phyloP scores from a whole-genome alignment of 1,139 yeast genomes.

The Kodamaea derodonti region DNA sequence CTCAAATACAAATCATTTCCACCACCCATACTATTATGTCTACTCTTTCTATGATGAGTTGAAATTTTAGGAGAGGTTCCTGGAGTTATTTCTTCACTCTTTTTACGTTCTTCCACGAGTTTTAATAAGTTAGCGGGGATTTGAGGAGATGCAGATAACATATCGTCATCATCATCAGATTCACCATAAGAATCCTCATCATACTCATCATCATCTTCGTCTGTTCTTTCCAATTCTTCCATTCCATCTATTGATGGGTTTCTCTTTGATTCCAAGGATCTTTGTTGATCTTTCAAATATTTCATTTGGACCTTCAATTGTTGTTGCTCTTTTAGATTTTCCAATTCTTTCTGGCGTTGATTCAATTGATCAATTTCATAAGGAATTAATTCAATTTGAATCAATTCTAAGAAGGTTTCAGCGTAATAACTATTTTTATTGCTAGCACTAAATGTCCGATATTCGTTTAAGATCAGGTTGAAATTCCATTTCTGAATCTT shows the following conservation, averaged over 20 bases:
- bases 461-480: conserved; percentile 79
- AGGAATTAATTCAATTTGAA: conserved; percentile 53
- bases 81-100: conserved; percentile 22
- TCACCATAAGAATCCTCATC: conserved; percentile 13
- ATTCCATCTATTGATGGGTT: conserved; percentile 12
- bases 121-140: conserved; percentile 58
- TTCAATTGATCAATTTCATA: conserved; percentile 33
- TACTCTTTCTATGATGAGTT: conserved; percentile 12
- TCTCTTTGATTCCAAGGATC: conserved; percentile 3
- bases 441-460: conserved; percentile 66
- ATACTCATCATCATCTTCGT: conserved; percentile 3
- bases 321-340: conserved; percentile 4
- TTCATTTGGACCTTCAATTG: conserved; percentile 8
- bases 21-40: conserved; percentile 25
- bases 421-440: conserved; percentile 70
- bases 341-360: conserved; percentile 14
- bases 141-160: conserved; percentile 62
- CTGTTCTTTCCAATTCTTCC: conserved; percentile 1
- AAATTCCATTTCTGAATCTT: conserved; percentile 87
- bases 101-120: conserved; percentile 51
- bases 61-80: conserved; percentile 30
- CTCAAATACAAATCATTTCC: conserved; percentile 18
- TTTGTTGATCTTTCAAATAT: conserved; percentile 3
- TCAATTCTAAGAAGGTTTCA: conserved; percentile 75
- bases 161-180: conserved; percentile 49